A percentile compares a stretch with the other conserved stretches of the same genome.
phyloP scores from a whole-genome alignment of 192 early-diverging fungal species.

The Linnemannia elongata region DNA sequence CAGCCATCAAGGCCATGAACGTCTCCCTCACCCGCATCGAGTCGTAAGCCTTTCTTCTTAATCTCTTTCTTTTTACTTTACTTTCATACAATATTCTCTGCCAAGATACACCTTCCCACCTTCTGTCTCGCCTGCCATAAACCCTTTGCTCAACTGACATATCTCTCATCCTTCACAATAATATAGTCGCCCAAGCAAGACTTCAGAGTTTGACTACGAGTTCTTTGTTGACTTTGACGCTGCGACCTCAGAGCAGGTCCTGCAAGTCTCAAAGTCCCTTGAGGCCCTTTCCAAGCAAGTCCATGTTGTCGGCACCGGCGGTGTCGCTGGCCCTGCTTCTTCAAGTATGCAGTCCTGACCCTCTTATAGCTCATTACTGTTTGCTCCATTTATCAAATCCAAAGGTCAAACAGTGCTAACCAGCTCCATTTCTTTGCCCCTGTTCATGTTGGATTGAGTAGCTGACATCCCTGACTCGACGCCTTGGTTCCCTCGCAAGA shows the following conservation, averaged over 20 bases:
- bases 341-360: neutral
- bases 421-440: neutral
- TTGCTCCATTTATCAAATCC: neutral
- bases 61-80: neutral
- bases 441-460: neutral
- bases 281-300: conserved; percentile 78
- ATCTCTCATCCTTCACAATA: neutral
- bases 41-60: conserved; percentile 66
- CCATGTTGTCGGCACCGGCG: conserved; percentile 69
- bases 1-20: conserved; percentile 73
- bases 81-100: neutral
- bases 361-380: neutral
- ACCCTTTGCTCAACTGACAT: neutral
- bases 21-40: conserved; percentile 94
- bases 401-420: too few relatives aligned
- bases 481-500: conserved; percentile 96
- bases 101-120: neutral
- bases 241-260: conserved; percentile 66
- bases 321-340: conserved; percentile 42
- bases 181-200: conserved; percentile 81
- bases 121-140: neutral
- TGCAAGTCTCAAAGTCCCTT: conserved; percentile 70
- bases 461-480: conserved; percentile 54
- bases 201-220: conserved; percentile 85
- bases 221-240: conserved; percentile 96